phyloP scores from a whole-genome alignment of 2,329 filamentous ascomycete species.

The Fusarium sterilihyphosum region DNA sequence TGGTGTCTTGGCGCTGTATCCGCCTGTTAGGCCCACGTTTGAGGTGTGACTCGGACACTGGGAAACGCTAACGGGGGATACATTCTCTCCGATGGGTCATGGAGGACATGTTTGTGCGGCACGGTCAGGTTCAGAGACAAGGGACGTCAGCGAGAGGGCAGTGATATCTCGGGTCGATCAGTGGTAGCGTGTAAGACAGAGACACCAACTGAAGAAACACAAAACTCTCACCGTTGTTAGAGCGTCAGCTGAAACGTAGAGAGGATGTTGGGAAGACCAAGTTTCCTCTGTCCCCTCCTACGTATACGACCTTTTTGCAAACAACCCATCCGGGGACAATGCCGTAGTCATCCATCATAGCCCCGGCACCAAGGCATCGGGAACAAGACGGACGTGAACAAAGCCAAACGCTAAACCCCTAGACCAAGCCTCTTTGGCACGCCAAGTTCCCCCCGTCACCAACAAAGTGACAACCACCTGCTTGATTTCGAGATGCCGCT shows the following conservation, averaged over 20 bases:
- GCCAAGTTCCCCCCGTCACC: neutral
- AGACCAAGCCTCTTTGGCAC: conserved; percentile 18
- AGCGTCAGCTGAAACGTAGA: neutral
- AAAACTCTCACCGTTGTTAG: neutral
- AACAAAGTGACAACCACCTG: neutral
- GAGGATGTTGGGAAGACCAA: neutral
- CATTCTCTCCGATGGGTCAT: conserved; percentile 14
- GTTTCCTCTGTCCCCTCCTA: neutral
- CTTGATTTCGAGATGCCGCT: conserved; percentile 2
- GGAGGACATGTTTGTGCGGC: conserved; percentile 23
- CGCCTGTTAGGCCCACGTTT: conserved; percentile 32
- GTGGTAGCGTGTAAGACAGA: neutral
- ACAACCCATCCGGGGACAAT: neutral
- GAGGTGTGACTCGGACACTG: conserved; percentile 25
- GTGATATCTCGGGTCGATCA: neutral
- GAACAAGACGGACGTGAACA: conserved; percentile 38
- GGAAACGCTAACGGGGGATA: conserved; percentile 29
- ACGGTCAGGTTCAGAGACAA: conserved; percentile 1
- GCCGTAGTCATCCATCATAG: neutral
- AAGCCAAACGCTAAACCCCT: conserved; percentile 12
- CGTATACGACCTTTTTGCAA: neutral
- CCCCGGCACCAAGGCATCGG: conserved; percentile 15
- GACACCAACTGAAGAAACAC: neutral
- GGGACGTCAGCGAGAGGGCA: neutral
- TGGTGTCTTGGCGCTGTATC: conserved; percentile 26